Evolutionary conservation across 2,329 filamentous ascomycete genomes (phyloP), one percentile per base, ranked within the genome.

Genomic region (Cordyceps farinosa): DNA sequence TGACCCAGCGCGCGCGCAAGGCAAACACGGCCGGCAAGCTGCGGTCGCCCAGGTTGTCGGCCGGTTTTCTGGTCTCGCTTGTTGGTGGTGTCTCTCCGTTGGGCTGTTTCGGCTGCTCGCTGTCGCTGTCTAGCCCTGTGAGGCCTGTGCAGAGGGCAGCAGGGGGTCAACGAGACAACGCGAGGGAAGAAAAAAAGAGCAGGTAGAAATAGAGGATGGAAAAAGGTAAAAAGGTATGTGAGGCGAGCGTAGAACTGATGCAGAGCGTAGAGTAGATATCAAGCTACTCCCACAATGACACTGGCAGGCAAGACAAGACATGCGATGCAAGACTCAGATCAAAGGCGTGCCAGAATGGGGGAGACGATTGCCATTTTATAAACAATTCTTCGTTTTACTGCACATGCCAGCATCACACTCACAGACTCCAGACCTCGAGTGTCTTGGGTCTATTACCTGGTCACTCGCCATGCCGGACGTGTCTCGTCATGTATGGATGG

Each of bases 401-500:
- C 51, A 27, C 51, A 54, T 30, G n/a, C 47, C 47, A 45, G 15
- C 42, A 45, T 45, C 27, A 32, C 17, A 10, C 22, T 22, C 17
- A 11, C 47, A 50, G 29, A 30, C 29, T 5, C 32, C 29, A 6
- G 13, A 50, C 56, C 45, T 44, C 29, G 30, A 30, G 7, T 27
- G 54, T 56, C 54, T 56, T 56, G 54, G 30, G 15, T 32, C 5
- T 5, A 22, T 38, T 40, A 10, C 44, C 32, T 38, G 22, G 22
- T 22, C 22, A 22, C 22, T 22, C 22, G 22, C 22, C 51, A 15
- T 8, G 53, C 29, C 17, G 53, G 53, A 56, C 40, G 53, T 56
- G 53, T 44, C 53, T 56, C 53, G 44, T 29, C 53, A 45, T 56
- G 53, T 56, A 56, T 56, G 53, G 53, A 45, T 27, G 27, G 27